Evolutionary conservation across 106 monocot genomes (phyloP), one percentile per base, ranked within the genome.

Genomic region (Allium sativum): DNA sequence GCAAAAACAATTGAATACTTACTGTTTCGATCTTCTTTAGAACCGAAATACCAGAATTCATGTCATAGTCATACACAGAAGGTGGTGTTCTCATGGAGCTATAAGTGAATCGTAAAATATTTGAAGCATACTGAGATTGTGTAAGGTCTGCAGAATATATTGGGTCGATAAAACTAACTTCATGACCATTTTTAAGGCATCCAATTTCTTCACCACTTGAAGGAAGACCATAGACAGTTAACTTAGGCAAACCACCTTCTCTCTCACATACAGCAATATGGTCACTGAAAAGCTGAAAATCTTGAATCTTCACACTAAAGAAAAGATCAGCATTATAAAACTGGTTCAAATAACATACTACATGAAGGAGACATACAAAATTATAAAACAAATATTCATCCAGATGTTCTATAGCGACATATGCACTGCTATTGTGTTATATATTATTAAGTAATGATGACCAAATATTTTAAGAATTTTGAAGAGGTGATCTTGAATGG

Each of bases 61-160:
- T 82, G 64, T 82, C 86, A 73, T 82, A 76, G 63, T 86, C 86
- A 73, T 79, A 86, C 17, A 82, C 60, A 55, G 78, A 82, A 54
- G 48, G 65, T 42, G 86, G 86, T 17, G 76, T 82, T 56, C 52
- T 82, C 82, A 86, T 62, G 15, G 86, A 86, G 60, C 86, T 86
- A 76, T 86, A 86, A 50, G 72, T 69, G 71, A 64, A 86, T 8
- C 82, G 73, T 45, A 86, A 47, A 76, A 86, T 76, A 50, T 52
- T 68, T 42, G 86, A 79, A 65, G 64, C 71, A 72, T 69, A 86
- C 53, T 79, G 58, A 54, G 86, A 86, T 69, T 76, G 71, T 66
- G 55, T 48, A 62, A 64, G 76, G n/a, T 82, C 78, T 57, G 71
- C 75, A 1, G 86, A 82, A 53, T 86, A 86, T 44, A 79, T 68